phyloP scores from a whole-genome alignment of 1,284 basidiomycete species.

The Trichosporon inkin region DNA sequence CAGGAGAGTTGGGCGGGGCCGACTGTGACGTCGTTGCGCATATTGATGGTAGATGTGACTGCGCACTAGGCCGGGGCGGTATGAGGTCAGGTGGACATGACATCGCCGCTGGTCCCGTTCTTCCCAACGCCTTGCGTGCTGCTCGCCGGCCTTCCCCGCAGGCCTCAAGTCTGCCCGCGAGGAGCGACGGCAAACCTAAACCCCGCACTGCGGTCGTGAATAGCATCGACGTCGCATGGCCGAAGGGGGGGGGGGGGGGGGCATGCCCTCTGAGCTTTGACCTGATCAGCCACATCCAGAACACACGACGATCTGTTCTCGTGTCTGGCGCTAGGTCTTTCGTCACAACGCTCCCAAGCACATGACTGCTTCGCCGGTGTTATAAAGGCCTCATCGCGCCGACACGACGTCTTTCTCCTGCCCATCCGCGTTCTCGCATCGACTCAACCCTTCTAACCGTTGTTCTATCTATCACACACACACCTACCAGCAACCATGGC shows the following conservation, averaged over 20 bases:
- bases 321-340: not conserved
- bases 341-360: slow-evolving; percentile 1
- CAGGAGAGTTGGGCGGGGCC: not conserved
- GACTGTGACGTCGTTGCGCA: not conserved
- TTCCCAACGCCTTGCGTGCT: not conserved
- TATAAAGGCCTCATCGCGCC: not conserved
- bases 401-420: not conserved
- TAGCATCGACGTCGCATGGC: not conserved
- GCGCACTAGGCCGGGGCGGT: not conserved
- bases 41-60: not conserved
- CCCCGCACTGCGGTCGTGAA: too few species aligned
- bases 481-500: not conserved
- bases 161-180: too few species aligned
- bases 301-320: slow-evolving; percentile 6
- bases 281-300: slow-evolving; percentile 2
- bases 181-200: too few species aligned
- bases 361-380: not conserved
- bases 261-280: not conserved
- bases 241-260: not conserved
- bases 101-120: slow-evolving; percentile 3
- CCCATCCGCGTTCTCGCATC: too few species aligned
- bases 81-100: slow-evolving; percentile 9
- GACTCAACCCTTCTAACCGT: not conserved
- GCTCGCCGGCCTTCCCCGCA: too few species aligned
- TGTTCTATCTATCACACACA: not conserved